phyloP scores from a whole-genome alignment of 805 yeast species.

The Suhomyces sp. region DNA sequence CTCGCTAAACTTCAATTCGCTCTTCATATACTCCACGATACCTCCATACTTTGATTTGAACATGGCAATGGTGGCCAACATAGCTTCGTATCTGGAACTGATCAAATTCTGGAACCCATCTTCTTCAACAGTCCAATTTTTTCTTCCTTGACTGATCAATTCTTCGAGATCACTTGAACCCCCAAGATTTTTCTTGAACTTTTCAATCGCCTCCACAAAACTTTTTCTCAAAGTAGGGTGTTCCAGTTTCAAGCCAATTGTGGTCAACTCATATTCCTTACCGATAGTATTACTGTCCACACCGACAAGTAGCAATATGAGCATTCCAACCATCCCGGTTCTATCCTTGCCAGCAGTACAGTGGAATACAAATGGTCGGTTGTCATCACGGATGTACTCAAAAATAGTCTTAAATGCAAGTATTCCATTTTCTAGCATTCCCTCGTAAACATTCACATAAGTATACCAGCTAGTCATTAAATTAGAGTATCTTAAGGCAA shows the following conservation, averaged over 20 bases:
- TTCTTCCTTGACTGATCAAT: conserved; percentile 35
- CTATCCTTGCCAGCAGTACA: conserved; percentile 89
- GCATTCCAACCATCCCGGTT: conserved; percentile 72
- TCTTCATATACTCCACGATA: conserved; percentile 45
- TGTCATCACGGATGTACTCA: conserved; percentile 52
- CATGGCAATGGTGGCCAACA: conserved; percentile 59
- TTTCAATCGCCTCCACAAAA: conserved; percentile 31
- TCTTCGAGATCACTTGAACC: conserved; percentile 18
- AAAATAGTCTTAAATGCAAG: conserved; percentile 50
- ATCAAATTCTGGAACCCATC: conserved; percentile 61
- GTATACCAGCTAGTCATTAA: conserved; percentile 60
- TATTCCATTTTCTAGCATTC: conserved; percentile 51
- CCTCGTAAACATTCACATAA: conserved; percentile 59
- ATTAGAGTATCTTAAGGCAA: conserved; percentile 53
- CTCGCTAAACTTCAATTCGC: conserved; percentile 41
- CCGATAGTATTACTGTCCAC: conserved; percentile 65
- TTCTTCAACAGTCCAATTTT: conserved; percentile 39
- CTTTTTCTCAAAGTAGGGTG: conserved; percentile 35
- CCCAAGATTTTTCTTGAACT: conserved; percentile 26
- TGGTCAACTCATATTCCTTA: conserved; percentile 74
- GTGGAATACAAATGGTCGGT: conserved; percentile 56
- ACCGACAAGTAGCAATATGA: conserved; percentile 59
- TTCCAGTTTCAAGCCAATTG: conserved; percentile 57
- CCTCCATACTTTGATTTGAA: conserved; percentile 55
- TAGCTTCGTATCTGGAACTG: conserved; percentile 64